Base-by-base conservation (phyloP, 805 yeast species). In the Metschnikowia drakensbergensis region DNA sequence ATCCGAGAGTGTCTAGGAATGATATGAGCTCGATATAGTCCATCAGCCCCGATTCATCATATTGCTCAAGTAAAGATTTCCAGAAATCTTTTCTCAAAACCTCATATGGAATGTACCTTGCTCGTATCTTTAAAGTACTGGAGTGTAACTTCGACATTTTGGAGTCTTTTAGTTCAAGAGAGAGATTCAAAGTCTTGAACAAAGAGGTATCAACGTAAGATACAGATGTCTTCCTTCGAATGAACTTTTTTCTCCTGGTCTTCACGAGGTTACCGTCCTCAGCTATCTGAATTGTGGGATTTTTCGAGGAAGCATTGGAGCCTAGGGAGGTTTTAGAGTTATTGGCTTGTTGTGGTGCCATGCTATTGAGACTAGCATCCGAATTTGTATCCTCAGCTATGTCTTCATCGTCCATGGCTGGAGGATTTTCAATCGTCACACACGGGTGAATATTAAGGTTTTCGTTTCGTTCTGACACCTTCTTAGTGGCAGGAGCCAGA, bases 1-100 rank as follows among this genome's bases (percentile, higher is more conserved):
- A 80, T 0, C 89, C 89, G 30, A 85, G 62, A 2, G 83, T 68
- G 47, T 81, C 92, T 42, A 91, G 69, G 60, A 88, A 76, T 3
- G 84, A 71, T 1, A 76, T 75, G 26, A 89, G 63, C 58, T 88
- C 94, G 39, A 81, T 71, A 40, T 80, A 69, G 54, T 81, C 82
- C 52, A 81, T 71, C 7, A 66, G 58, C 1, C 53, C 48, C 10
- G 54, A 58, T 25, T 72, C 79, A 45, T 66, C 75, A 56, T 75
- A 83, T 52, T 80, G 79, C 32, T 75, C 76, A 11, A 88, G 69
- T 5, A 88, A 69, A 8, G 79, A 72, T 37, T 71, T 66, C 92
- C 96, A 89, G 54, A 91, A 79, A 46, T 82, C 82, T 52, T 77
- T 78, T 53, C 91, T 73, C 42, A 90, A 68, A 3, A 70, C 74